Base-by-base conservation (phyloP, 2,329 filamentous ascomycete genomes). In the Coniochaeta sp. region DNA sequence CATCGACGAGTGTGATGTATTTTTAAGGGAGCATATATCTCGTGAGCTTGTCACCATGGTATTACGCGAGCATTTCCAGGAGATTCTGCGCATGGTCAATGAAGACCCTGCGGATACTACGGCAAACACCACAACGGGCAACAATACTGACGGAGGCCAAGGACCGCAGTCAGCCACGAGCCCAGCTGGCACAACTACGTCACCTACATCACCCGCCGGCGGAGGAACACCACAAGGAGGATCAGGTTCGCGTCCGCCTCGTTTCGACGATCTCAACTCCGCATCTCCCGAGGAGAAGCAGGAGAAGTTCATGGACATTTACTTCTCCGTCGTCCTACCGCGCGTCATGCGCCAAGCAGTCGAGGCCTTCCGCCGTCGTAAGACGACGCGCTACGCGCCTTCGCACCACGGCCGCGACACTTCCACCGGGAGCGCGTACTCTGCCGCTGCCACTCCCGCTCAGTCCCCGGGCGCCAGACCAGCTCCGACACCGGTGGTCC, bases 221-320 rank as follows among this genome's bases (percentile, higher is more conserved):
- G 52, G 59, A 8, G 14, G 6, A 34, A 31, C 17, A 12, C 50
- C 31, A 5, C 31, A 31, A 38, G 31, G n/a, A 17, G n/a, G 26
- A 2, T 34, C 54, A 24, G n/a, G 61, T 22, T 14, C 34, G 34
- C 59, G 57, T 7, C 58, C 26, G 4, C 62, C 66, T 1, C 66
- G 67, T 3, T 80, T 83, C 34, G 73, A 77, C 16, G 76, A 80
- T 12, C 77, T 85, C 36, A 74, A 77, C 59, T 70, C 75, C 11
- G 77, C 77, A 0, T 72, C 75, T 14, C 77, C 80, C 0, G 80
- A 82, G 28, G 74, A 79, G 17, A 76, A 80, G 36, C 80, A 84
- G 62, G 69, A 75, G 24, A 72, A 72, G 12, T 75, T 85, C n/a
- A 77, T 85, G 73, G 70, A 76, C 2, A 77, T 81, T 1, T 85